Evolutionary conservation across 2,329 filamentous ascomycete species (phyloP), one percentile per base, ranked within the genome.

Genomic region (Metarhizium sp.): DNA sequence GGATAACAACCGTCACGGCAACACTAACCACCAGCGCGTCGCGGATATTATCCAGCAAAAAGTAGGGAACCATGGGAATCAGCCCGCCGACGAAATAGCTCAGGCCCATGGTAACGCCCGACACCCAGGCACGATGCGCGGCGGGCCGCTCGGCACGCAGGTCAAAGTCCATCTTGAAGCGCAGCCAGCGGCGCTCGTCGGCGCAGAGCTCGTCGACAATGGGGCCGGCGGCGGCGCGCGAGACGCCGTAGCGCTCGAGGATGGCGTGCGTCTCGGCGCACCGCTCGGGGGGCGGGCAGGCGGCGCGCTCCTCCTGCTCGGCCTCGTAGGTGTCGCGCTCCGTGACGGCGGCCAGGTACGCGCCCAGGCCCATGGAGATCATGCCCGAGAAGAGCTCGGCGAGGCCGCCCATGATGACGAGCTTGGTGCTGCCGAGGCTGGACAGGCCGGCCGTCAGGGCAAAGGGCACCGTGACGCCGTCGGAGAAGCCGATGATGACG

Each of bases 381-480:
- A 85, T 83, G 18, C 88, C 87, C 0, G 85, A 85, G 65, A 88
- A 86, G 51, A 91, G 77, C 73, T 91, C 87, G 4, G 87, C 87
- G 34, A 89, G 74, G 6, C 87, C 87, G 52, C 85, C 87, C 59
- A 87, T 82, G 57, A 92, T 81, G 60, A 87, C 84, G 4, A 86
- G 78, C 51, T 77, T 79, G 36, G 82, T 84, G 65, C 81, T 76
- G n/a, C 84, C 84, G 49, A 87, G 73, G 52, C 78, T 78, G 2
- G 82, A 85, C 2, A 92, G 75, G 14, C 88, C 88, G 0, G 88
- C 88, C 0, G 86, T 90, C 42, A 92, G 75, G 16, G 88, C 88
- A 62, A 92, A 92, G 0, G 88, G 88, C 0, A 92, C 88, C 0
- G 88, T 92, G 61, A 92, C 77, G 16, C 88, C 88, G 64, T 92